Evolutionary conservation across 768 basidiomycete species (phyloP), one percentile per base, ranked within the genome.

Genomic region (Peribolospora kevripleyi): DNA sequence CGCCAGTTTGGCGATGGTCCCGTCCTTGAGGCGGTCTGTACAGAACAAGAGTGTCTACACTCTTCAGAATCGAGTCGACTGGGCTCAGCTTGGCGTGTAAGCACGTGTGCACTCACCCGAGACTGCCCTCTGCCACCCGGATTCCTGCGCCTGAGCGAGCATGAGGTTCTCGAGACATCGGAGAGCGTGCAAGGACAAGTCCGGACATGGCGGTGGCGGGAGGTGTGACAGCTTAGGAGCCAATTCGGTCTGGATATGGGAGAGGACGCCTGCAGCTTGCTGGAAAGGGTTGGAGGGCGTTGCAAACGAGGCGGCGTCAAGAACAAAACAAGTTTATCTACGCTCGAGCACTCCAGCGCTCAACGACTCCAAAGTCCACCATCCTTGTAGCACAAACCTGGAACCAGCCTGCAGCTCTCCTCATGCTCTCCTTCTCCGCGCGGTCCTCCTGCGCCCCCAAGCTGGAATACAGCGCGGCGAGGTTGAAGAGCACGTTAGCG

Each of bases 121-220:
- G 63, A 81, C 80, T 11, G 88, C 88, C 60, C 81, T 76, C 65
- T 91, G 88, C 90, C 90, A 97, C 46, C 79, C 85, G 64, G 85
- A 91, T 69, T 98, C 93, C 61, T 97, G 91, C 1, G 88, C 90
- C 67, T 95, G 86, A 0, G 87, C 87, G 4, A 90, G 73, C 77
- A 86, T 81, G 54, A 95, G 73, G 59, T 68, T 75, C 63, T 84
- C 77, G 47, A 93, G 64, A 38, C 76, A 72, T 50, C 70, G 71
- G 36, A 84, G 62, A 60, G 81, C 79, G 0, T 75, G 63, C 37
- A 69, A 67, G 0, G 79, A 74, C 38, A 93, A 72, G 65, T 95
- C 91, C 11, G 72, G 60, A 0, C 80, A 77, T 2, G 65, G 63
- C n/a, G 76, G 72, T 73, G 52, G 68, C 2, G 61, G 58, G 6